Base-by-base conservation (phyloP, 192 early-diverging fungal species). In the Backusella parvicylindrica region DNA sequence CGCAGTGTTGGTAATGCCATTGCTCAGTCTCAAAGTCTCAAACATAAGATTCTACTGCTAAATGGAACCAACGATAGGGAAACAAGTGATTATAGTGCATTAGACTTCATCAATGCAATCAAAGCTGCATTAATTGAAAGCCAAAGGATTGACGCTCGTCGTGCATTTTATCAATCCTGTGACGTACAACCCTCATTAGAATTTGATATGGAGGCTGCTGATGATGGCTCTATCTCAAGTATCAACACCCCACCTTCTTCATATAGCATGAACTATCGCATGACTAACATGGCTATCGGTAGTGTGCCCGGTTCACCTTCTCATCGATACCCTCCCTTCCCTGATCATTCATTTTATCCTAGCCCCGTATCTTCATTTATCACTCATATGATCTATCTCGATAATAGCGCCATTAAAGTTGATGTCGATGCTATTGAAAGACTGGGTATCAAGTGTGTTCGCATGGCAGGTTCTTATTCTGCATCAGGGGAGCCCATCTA, bases 1-100 rank as follows among this genome's bases (percentile, higher is more conserved):
- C 88, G 89, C 9, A 89, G 88, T 33, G 86, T 92, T 0, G 92
- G 91, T 1, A 84, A 87, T 4, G 79, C 88, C 6, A 86, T 94
- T 50, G 87, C 86, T 30, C 83, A 91, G 32, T 88, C 87, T 4
- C 64, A 72, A 28, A 78, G 75, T 40, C 77, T 89, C 41, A 79
- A 83, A 32, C 80, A 85, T 70, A 94, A 94, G 71, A 81, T 94
- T 49, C 82, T 93, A 35, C 80, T 94, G 41, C 74, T 94, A 21
- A 93, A 93, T 66, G 91, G 91, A 1, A 86, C 89, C 15, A 85
- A 85, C 75, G 92, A 94, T 53, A 84, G 91, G 16, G 91, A 92
- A 73, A 92, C 91, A 13, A 77, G 83, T 3, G 88, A 86, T 9
- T 94, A 91, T 66, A 91, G 86, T 8, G 92, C 91, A 0, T 11